Conservation (phyloP, 208 protist genomes). For the Wallacemonas sp. region DNA sequence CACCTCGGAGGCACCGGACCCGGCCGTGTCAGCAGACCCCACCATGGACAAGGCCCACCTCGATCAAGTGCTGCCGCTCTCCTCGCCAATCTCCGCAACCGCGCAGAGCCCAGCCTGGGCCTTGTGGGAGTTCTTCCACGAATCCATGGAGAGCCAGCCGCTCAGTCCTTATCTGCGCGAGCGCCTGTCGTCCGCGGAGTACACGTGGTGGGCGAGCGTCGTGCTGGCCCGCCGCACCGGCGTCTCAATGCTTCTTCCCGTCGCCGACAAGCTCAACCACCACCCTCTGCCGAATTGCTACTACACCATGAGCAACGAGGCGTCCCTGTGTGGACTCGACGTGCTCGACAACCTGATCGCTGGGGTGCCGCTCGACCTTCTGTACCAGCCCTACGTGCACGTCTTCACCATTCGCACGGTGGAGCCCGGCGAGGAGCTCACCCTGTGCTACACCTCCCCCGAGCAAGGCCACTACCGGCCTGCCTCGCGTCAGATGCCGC, state of each 20-base stretch:
- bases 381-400: constrained; percentile 81
- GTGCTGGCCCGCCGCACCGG: constrained; percentile 74
- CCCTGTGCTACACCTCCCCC: constrained; percentile 74
- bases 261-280: constrained; percentile 89
- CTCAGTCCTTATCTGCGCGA: constrained; percentile 57
- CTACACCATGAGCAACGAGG: constrained; percentile 77
- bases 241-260: constrained; percentile 60
- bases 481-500: not conserved
- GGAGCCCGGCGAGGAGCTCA: constrained; percentile 64
- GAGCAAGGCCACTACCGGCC: constrained; percentile 30
- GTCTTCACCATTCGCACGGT: constrained; percentile 77
- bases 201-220: constrained; percentile 83
- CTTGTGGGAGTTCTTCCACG: constrained; percentile 71
- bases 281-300: constrained; percentile 74
- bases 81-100: too few relatives aligned
- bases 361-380: constrained; percentile 62
- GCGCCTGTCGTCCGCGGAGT: constrained; percentile 44
- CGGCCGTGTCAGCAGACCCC: too few relatives aligned
- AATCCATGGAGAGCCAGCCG: constrained; percentile 52
- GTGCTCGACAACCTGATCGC: constrained; percentile 85
- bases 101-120: constrained; percentile 50
- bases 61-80: too few relatives aligned
- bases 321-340: constrained; percentile 72
- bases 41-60: too few relatives aligned
- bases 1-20: too few relatives aligned